A percentile compares a stretch with the other conserved stretches of the same genome.
Conservation (phyloP, 2,329 filamentous ascomycete genomes). For the Parascedosporium putredinis region DNA sequence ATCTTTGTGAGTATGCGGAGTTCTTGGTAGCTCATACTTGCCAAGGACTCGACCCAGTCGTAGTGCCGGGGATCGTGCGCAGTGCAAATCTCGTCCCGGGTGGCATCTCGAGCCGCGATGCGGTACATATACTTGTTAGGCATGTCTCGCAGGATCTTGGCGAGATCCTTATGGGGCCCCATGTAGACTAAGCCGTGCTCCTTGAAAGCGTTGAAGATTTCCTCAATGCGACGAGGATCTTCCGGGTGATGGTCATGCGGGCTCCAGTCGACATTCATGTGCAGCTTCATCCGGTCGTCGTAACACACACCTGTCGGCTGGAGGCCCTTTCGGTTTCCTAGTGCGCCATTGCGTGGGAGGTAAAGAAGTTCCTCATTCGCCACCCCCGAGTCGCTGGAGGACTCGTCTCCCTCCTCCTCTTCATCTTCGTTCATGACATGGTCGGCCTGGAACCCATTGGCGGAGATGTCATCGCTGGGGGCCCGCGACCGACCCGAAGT, state of each 20-base stretch:
- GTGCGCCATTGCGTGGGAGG: slow-evolving; percentile 18
- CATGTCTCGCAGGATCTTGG: slow-evolving; percentile 37
- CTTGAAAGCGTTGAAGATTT: slow-evolving; percentile 85
- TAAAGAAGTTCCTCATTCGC: slow-evolving; percentile 14
- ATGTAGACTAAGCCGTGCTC: slow-evolving; percentile 65
- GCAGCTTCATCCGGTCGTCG: slow-evolving; percentile 90
- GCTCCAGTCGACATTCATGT: slow-evolving; percentile 72
- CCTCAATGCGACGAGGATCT: slow-evolving; percentile 82
- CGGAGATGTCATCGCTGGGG: slow-evolving; percentile 2
- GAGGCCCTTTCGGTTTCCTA: slow-evolving; percentile 31
- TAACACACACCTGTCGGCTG: slow-evolving; percentile 74
- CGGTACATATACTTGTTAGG: slow-evolving; percentile 60
- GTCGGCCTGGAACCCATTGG: slow-evolving; percentile 1
- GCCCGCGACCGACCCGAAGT: slow-evolving; percentile 1
- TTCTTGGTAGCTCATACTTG: slow-evolving; percentile 46
- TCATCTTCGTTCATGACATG: slow-evolving; percentile 13
- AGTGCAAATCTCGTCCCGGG: slow-evolving; percentile 65
- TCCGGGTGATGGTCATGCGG: slow-evolving; percentile 79
- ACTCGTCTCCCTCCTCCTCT: slow-evolving; percentile 17
- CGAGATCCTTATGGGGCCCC: slow-evolving; percentile 44
- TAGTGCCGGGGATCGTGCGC: slow-evolving; percentile 73
- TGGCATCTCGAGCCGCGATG: slow-evolving; percentile 70
- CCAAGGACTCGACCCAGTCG: slow-evolving; percentile 58
- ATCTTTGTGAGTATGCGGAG: slow-evolving; percentile 55
- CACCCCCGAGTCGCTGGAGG: slow-evolving; percentile 11